Conservation (phyloP, 2,329 filamentous ascomycete genomes). For the Ophiostoma perfectum region DNA sequence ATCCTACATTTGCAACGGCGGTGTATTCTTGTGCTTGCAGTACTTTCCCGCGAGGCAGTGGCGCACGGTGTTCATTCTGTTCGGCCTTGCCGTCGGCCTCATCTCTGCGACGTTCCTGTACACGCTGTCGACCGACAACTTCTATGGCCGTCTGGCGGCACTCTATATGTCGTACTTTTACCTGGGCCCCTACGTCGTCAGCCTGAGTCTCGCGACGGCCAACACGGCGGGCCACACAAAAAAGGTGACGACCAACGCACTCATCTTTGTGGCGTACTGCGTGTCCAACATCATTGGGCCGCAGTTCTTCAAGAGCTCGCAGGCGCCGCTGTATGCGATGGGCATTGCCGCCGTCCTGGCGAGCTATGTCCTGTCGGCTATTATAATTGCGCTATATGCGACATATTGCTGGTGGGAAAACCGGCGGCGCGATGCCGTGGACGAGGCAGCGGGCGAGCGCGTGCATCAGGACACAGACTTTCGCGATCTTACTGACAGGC, state of each 20-base stretch:
- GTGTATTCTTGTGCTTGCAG: conserved; percentile 29
- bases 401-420: conserved; percentile 45
- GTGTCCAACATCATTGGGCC: conserved; percentile 51
- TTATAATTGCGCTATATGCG: conserved; percentile 45
- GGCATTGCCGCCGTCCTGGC: conserved; percentile 52
- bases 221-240: conserved; percentile 48
- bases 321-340: conserved; percentile 56
- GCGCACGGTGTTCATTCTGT: conserved; percentile 7
- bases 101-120: conserved; percentile 26
- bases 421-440: conserved; percentile 42
- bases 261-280: conserved; percentile 48
- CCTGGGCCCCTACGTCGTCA: conserved; percentile 34
- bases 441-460: not conserved
- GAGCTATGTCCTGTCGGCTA: conserved; percentile 39
- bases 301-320: conserved; percentile 53
- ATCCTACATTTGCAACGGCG: conserved; percentile 39
- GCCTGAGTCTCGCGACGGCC: conserved; percentile 45
- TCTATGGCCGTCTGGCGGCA: conserved; percentile 25
- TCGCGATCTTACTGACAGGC: conserved; percentile 29
- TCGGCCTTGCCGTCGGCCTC: conserved; percentile 20
- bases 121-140: conserved; percentile 21
- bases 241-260: conserved; percentile 52
- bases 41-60: conserved; percentile 21
- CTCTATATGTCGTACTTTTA: conserved; percentile 23
- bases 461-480: conserved; percentile 24